phyloP scores from a whole-genome alignment of 192 early-diverging fungal species.

The Dispira simplex region DNA sequence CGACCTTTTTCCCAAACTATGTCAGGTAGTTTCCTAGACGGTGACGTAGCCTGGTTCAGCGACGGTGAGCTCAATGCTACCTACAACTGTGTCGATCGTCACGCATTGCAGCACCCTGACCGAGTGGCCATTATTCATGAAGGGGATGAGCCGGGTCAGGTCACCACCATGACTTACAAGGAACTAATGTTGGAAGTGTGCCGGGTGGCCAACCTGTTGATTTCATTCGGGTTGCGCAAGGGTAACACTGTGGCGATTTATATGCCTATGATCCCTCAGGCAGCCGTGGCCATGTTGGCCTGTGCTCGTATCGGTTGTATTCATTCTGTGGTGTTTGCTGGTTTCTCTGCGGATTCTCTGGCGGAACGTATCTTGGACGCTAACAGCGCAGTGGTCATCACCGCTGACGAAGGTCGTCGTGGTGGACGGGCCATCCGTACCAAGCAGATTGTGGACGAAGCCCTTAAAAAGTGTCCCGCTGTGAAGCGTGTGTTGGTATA shows the following conservation, averaged over 20 bases:
- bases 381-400: slow-evolving; percentile 66
- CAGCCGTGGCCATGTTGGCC: slow-evolving; percentile 81
- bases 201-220: slow-evolving; percentile 72
- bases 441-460: slow-evolving; percentile 91
- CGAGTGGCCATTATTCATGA: slow-evolving; percentile 77
- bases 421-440: slow-evolving; percentile 77
- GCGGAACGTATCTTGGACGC: slow-evolving; percentile 85
- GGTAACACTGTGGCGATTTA: slow-evolving; percentile 94
- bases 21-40: slow-evolving; percentile 59
- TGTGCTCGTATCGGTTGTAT: slow-evolving; percentile 86
- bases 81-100: slow-evolving; percentile 93
- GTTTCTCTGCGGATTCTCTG: slow-evolving; percentile 85
- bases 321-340: slow-evolving; percentile 94
- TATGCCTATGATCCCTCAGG: slow-evolving; percentile 96
- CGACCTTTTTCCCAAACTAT: slow-evolving; percentile 57
- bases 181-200: slow-evolving; percentile 72
- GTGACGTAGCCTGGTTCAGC: slow-evolving; percentile 88
- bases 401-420: slow-evolving; percentile 87
- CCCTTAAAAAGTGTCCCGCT: slow-evolving; percentile 55
- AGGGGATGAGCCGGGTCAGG: slow-evolving; percentile 73
- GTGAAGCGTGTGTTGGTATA: slow-evolving; percentile 81
- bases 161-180: slow-evolving; percentile 65
- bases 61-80: slow-evolving; percentile 85
- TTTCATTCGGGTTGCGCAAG: slow-evolving; percentile 68
- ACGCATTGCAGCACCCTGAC: slow-evolving; percentile 60